Conservation (phyloP, 345 rosid species). For the Ceriops zippeliana region DNA sequence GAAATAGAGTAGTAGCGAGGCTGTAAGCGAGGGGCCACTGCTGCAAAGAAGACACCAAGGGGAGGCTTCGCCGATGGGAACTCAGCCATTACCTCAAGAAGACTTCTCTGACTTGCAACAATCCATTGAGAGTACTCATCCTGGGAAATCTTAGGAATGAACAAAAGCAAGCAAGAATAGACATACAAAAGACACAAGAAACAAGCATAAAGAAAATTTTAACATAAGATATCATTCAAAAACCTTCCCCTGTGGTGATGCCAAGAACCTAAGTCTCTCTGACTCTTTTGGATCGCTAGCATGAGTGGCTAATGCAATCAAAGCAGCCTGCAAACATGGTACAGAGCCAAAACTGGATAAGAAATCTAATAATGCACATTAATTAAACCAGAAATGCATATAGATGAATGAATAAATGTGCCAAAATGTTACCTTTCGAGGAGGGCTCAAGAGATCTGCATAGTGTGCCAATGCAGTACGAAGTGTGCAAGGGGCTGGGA, state of each 20-base stretch:
- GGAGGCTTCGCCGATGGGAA: constrained; percentile 33
- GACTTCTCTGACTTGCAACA: constrained; percentile 35
- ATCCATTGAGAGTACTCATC: constrained; percentile 31
- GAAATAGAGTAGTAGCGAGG: constrained; percentile 36
- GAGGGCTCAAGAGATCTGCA: constrained; percentile 77
- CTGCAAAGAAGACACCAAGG: constrained; percentile 31
- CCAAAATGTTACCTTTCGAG: constrained; percentile 56
- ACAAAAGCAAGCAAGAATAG: neutral
- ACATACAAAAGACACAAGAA: neutral
- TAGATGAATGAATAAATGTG: constrained; percentile 5
- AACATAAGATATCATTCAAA: neutral
- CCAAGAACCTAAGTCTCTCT: constrained; percentile 32
- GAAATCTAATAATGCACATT: constrained; percentile 1
- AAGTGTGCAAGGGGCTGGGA: constrained; percentile 78
- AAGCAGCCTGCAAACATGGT: constrained; percentile 55
- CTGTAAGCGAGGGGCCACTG: constrained; percentile 32
- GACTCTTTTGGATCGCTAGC: constrained; percentile 83
- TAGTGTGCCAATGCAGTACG: constrained; percentile 59
- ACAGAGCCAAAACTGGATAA: constrained; percentile 5
- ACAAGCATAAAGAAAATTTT: neutral
- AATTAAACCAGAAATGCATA: constrained; percentile 4
- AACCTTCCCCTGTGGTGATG: constrained; percentile 32
- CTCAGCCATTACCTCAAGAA: constrained; percentile 35
- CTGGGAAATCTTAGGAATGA: constrained; percentile 3
- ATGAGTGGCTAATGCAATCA: constrained; percentile 87